Evolutionary conservation across 2,329 filamentous ascomycete species (phyloP), one percentile per base, ranked within the genome.

Genomic region (Raffaelea ambrosiae): DNA sequence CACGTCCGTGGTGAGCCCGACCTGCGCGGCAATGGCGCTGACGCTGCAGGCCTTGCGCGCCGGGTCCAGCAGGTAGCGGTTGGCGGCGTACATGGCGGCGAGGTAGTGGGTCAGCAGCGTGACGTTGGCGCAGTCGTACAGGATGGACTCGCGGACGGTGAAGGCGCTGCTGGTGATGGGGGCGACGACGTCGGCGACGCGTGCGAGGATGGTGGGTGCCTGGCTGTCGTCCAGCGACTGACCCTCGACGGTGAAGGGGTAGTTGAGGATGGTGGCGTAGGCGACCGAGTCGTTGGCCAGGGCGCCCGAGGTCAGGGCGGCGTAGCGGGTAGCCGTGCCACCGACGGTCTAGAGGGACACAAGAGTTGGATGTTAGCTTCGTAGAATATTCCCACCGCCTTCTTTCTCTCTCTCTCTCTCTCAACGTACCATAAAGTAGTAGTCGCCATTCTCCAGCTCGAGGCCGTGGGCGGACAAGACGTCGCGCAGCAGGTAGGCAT

Each of bases 401-500:
- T n/a, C n/a, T n/a, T n/a, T n/a, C n/a, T n/a, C n/a, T n/a, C n/a
- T n/a, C n/a, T 8, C 29, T 33, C 29, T 33, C 29, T 36, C 13
- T n/a, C 13, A n/a, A n/a, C n/a, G n/a, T 40, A 40, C 38, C 43
- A 45, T 45, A 45, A 45, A 45, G 22, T 45, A 45, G 22, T 45
- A 45, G 22, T 47, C 40, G 4, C 22, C 29, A n/a, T n/a, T n/a
- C 20, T 19, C 35, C 5, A 45, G 43, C 59, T 95, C 87, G 1
- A 85, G 65, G 14, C 97, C 79, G 10, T 86, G 87, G 49, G 84
- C 77, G 58, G 95, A 86, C 60, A 93, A 97, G 0, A 85, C 85
- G 0, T 89, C 88, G 40, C 77, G 81, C 2, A 86, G 65, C 56
- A 86, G 75, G 3, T 86, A 87, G 54, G 86, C 80, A 0, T 78